Evolutionary conservation across 768 basidiomycete genomes (phyloP).

Genomic region (Pleurotus cornucopiae): DNA sequence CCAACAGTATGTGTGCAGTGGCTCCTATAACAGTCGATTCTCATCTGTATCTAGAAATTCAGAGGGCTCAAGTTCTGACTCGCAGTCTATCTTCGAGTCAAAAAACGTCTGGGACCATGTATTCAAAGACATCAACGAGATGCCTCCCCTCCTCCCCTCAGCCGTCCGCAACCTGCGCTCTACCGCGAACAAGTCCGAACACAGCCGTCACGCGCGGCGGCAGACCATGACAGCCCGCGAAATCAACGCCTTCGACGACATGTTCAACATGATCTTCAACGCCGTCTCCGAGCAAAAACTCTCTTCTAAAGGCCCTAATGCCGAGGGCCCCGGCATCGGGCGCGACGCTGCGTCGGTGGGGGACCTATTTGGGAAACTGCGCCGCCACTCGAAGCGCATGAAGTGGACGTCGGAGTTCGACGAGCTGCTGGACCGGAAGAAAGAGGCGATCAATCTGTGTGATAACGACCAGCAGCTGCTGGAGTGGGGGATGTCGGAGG

Average conservation of each 20-base stretch:
- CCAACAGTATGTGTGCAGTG: not conserved
- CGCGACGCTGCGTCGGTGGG: conserved; percentile 12
- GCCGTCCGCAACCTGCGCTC: conserved; percentile 8
- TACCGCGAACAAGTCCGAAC: not conserved
- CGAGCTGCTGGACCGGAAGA: conserved; percentile 60
- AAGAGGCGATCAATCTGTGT: conserved; percentile 71
- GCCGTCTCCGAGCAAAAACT: conserved; percentile 35
- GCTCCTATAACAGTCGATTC: not conserved
- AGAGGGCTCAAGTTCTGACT: conserved; percentile 14
- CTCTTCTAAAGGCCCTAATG: not conserved
- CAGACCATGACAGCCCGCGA: conserved; percentile 70
- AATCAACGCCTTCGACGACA: conserved; percentile 61
- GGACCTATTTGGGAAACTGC: conserved; percentile 54
- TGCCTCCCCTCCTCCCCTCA: conserved; percentile 18
- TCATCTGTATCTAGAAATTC: not conserved
- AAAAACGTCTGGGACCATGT: conserved; percentile 48
- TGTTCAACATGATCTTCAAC: conserved; percentile 71
- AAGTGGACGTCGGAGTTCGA: conserved; percentile 49
- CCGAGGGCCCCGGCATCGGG: not conserved
- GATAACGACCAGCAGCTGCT: conserved; percentile 66
- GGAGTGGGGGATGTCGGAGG: conserved; percentile 64
- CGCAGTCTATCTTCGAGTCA: conserved; percentile 24
- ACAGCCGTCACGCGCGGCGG: conserved; percentile 22
- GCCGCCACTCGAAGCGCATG: conserved; percentile 43
- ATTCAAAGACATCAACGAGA: conserved; percentile 40